Conservation (phyloP, 2,329 filamentous ascomycete species). For the Arthrobotrys sinensis region DNA sequence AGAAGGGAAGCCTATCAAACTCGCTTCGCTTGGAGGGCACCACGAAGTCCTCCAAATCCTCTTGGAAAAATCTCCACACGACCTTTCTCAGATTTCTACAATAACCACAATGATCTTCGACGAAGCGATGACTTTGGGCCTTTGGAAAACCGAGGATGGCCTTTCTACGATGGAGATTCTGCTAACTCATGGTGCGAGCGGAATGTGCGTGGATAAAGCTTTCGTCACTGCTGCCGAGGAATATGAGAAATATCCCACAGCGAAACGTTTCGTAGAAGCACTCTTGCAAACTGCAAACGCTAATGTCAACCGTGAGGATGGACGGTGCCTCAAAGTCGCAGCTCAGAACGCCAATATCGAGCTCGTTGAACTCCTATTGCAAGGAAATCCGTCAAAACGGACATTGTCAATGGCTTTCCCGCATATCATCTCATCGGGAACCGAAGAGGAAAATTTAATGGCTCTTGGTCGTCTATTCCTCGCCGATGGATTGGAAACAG, state of each 20-base stretch:
- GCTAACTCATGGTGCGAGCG: conserved; percentile 41
- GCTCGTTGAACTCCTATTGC: conserved; percentile 35
- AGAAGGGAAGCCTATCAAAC: conserved; percentile 43
- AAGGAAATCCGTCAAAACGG: conserved; percentile 53
- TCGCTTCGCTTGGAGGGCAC: conserved; percentile 43
- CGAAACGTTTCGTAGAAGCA: conserved; percentile 48
- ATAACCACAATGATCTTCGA: conserved; percentile 44
- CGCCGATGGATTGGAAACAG: conserved; percentile 35
- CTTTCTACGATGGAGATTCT: conserved; percentile 46
- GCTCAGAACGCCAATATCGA: conserved; percentile 50
- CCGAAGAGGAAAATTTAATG: conserved; percentile 44
- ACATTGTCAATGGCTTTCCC: conserved; percentile 54
- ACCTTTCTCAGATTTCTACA: conserved; percentile 12
- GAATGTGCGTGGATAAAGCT: conserved; percentile 54
- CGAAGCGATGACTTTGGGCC: conserved; percentile 49
- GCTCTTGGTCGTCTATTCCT: conserved; percentile 39
- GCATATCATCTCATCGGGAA: conserved; percentile 50
- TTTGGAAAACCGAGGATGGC: conserved; percentile 57
- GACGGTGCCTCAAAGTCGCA: conserved; percentile 44
- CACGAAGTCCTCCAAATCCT: conserved; percentile 38
- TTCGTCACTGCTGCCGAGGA: conserved; percentile 44
- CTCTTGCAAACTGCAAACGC: conserved; percentile 48
- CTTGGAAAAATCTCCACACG: conserved; percentile 5
- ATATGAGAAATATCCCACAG: conserved; percentile 43
- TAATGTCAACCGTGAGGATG: conserved; percentile 56